These are phyloP conservation scores for Podospora sp. DNA, from an alignment of 495 filamentous ascomycete genomes.

Conservation along the genomic window DNA sequence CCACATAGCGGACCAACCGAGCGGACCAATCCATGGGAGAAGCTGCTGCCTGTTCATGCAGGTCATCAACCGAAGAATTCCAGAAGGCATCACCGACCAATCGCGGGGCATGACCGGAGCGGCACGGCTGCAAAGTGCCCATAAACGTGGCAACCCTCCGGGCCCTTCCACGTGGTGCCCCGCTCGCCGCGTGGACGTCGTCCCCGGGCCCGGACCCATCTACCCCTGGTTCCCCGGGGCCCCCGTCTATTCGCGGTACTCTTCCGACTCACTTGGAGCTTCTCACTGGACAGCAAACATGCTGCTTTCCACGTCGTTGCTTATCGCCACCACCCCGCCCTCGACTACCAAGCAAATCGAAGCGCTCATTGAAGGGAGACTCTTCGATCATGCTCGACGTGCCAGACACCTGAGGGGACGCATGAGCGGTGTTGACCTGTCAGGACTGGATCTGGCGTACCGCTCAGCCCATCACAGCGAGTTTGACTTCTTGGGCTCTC, in stretches of 20 bases:
- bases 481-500: background rate
- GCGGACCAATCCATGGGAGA: background rate
- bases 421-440: background rate
- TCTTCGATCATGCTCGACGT: background rate
- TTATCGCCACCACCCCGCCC: background rate
- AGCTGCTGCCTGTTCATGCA: background rate
- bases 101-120: background rate
- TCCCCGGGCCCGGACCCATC: background rate
- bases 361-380: background rate
- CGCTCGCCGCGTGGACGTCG: background rate
- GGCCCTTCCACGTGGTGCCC: background rate
- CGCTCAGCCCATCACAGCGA: background rate
- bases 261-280: background rate
- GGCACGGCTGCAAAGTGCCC: background rate
- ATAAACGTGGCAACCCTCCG: background rate
- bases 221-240: background rate
- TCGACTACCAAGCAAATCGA: background rate
- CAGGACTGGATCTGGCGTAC: background rate
- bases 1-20: too few relatives aligned
- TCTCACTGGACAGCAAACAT: background rate
- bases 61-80: background rate
- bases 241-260: background rate
- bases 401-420: background rate
- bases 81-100: background rate
- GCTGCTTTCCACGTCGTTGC: background rate